These are phyloP conservation scores for Erythrophleum fordii DNA, from an alignment of 306 rosid species.

Conservation along the genomic window DNA sequence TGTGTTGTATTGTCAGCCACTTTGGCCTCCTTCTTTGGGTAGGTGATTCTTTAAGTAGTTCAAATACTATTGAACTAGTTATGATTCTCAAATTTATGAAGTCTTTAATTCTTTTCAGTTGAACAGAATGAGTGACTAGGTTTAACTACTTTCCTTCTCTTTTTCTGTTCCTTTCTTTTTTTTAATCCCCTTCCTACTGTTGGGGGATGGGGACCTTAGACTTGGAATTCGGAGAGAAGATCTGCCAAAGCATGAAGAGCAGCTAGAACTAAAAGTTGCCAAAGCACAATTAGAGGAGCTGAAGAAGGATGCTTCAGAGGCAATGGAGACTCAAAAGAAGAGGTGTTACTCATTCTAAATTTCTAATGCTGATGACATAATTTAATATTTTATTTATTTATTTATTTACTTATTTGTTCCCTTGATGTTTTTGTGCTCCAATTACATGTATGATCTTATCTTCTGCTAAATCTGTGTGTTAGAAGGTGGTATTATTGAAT, in stretches of 20 bases:
- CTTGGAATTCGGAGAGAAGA: conserved; percentile 12
- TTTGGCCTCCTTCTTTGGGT: neutral
- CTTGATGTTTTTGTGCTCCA: conserved; percentile 12
- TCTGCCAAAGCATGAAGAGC: conserved; percentile 80
- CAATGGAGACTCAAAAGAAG: conserved; percentile 86
- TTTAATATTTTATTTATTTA: neutral
- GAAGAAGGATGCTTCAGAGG: conserved; percentile 82
- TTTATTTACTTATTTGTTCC: neutral
- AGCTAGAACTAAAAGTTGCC: conserved; percentile 77
- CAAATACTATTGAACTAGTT: neutral
- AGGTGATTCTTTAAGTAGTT: conserved; percentile 17
- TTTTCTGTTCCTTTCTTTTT: neutral
- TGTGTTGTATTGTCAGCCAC: neutral
- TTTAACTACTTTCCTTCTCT: neutral
- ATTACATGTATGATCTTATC: conserved; percentile 6
- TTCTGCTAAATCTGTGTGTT: conserved; percentile 13
- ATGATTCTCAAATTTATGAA: neutral
- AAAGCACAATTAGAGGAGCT: conserved; percentile 88
- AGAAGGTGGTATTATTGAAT: conserved; percentile 5
- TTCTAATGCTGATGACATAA: conserved; percentile 1
- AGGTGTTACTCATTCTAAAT: conserved; percentile 59
- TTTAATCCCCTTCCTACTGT: neutral
- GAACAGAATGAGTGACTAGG: conserved; percentile 9
- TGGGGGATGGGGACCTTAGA: neutral
- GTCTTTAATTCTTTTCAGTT: conserved; percentile 3